These are phyloP conservation scores for Calonectria crousiana DNA, from an alignment of 2,329 filamentous ascomycete species.

Conservation along the genomic window DNA sequence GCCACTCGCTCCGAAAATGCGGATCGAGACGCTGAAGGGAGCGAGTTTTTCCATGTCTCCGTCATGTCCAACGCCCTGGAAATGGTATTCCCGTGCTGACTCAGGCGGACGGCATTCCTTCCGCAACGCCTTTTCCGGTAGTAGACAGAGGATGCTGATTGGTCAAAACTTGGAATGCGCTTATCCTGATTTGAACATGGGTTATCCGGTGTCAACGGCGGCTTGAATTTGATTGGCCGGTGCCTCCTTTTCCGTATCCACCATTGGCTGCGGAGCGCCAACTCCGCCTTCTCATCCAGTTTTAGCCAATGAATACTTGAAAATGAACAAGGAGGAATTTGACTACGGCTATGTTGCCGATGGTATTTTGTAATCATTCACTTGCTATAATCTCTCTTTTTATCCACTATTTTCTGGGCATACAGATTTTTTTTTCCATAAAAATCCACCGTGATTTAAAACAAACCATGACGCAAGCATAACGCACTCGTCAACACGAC, in stretches of 20 bases:
- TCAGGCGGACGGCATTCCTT: not conserved
- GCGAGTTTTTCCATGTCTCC: constrained; percentile 11
- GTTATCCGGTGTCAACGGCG: not conserved
- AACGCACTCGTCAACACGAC: too few relatives aligned
- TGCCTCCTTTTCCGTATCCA: not conserved
- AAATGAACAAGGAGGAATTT: not conserved
- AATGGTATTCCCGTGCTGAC: not conserved
- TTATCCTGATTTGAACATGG: too few relatives aligned
- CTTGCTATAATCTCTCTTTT: not conserved
- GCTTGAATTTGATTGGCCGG: not conserved
- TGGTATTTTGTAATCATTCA: not conserved
- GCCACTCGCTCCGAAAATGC: not conserved
- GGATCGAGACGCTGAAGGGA: not conserved
- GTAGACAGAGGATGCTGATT: not conserved
- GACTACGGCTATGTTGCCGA: not conserved
- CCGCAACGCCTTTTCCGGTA: not conserved
- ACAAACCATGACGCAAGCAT: not conserved
- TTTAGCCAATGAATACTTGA: too few relatives aligned
- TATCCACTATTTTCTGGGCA: not conserved
- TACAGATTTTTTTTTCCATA: too few relatives aligned
- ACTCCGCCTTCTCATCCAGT: too few relatives aligned
- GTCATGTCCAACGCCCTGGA: not conserved
- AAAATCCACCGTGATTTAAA: not conserved
- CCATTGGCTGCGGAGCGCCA: not conserved
- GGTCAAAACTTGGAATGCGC: not conserved